phyloP scores from a whole-genome alignment of 1,139 yeast genomes.

The Blastobotrys apis region DNA sequence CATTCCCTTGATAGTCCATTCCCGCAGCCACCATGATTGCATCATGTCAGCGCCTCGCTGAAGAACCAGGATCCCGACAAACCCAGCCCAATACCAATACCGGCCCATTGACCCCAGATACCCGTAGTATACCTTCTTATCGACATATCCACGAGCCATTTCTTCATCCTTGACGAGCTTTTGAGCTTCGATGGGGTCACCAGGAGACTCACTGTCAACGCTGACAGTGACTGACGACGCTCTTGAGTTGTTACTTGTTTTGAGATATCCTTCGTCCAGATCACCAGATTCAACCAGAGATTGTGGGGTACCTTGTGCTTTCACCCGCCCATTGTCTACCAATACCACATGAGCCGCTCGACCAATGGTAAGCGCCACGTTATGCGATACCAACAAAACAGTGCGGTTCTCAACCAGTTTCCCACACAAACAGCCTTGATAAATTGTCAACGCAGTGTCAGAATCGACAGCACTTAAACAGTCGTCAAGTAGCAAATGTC shows the following conservation, averaged over 20 bases:
- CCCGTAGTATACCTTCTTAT: constrained; percentile 60
- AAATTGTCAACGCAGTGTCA: constrained; percentile 89
- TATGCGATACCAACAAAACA: constrained; percentile 87
- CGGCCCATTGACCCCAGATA: constrained; percentile 69
- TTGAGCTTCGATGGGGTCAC: constrained; percentile 21
- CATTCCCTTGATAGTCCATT: constrained; percentile 52
- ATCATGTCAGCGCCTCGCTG: constrained; percentile 57
- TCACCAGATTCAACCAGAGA: constrained; percentile 63
- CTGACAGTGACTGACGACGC: constrained; percentile 37
- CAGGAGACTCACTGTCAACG: constrained; percentile 11
- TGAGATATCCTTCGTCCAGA: constrained; percentile 72
- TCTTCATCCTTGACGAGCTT: constrained; percentile 68
- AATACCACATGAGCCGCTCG: constrained; percentile 75
- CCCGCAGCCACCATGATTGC: constrained; percentile 83
- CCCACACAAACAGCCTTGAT: constrained; percentile 84
- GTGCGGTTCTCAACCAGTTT: constrained; percentile 82
- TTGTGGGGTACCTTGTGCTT: constrained; percentile 80
- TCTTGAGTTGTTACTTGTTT: constrained; percentile 62
- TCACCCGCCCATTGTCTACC: constrained; percentile 79
- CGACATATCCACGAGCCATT: constrained; percentile 80
- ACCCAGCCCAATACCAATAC: constrained; percentile 43
- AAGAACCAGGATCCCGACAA: constrained; percentile 45
- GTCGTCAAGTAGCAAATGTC: constrained; percentile 81
- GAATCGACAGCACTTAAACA: constrained; percentile 96
- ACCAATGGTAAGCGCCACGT: constrained; percentile 79